phyloP scores from a whole-genome alignment of 768 basidiomycete species.

The Rhizopogon salebrosus region DNA sequence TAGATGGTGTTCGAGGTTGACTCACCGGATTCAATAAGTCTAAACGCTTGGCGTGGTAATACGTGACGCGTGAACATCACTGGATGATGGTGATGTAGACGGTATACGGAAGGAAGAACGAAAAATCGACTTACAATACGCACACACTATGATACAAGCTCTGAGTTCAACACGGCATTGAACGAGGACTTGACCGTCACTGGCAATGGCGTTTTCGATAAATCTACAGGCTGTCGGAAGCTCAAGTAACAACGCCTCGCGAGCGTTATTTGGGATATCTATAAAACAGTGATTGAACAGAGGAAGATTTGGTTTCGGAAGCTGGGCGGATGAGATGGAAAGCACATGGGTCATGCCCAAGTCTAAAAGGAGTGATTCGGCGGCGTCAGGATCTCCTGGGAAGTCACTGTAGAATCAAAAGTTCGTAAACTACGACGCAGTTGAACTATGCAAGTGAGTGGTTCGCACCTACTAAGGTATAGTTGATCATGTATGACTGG shows the following conservation, averaged over 20 bases:
- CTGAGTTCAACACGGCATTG: constrained; percentile 49
- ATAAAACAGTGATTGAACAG: constrained; percentile 37
- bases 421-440: neutral
- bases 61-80: constrained; percentile 43
- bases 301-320: constrained; percentile 27
- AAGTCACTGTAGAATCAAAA: constrained; percentile 40
- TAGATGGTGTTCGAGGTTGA: neutral
- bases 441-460: neutral
- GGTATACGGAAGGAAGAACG: neutral
- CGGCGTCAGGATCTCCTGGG: constrained; percentile 46
- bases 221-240: constrained; percentile 43
- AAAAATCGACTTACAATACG: constrained; percentile 39
- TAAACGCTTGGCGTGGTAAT: constrained; percentile 34
- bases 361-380: constrained; percentile 44
- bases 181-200: constrained; percentile 45
- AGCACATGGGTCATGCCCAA: constrained; percentile 50
- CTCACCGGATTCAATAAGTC: constrained; percentile 39
- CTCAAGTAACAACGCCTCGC: constrained; percentile 38
- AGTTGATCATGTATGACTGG: constrained; percentile 44
- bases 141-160: constrained; percentile 48
- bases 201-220: constrained; percentile 36
- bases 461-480: constrained; percentile 43
- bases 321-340: constrained; percentile 48
- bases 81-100: constrained; percentile 13
- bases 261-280: constrained; percentile 32